Conservation (phyloP, 2,329 filamentous ascomycete genomes). For the Setomelanomma holmii region DNA sequence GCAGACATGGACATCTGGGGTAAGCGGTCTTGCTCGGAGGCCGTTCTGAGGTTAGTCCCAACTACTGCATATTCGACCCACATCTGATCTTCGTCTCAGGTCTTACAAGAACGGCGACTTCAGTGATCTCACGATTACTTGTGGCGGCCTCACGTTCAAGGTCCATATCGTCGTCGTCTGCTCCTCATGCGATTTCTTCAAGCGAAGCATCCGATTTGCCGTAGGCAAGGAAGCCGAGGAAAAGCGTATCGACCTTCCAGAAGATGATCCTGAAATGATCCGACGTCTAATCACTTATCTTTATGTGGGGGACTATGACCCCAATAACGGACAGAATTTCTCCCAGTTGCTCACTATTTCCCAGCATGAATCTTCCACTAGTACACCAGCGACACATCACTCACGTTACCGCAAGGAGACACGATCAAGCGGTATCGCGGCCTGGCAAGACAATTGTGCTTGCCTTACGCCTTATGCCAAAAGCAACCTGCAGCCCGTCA, state of each 20-base stretch:
- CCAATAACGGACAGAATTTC: background rate
- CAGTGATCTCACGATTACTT: constrained; percentile 26
- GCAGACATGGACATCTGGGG: background rate
- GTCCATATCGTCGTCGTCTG: constrained; percentile 25
- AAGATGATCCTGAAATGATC: constrained; percentile 28
- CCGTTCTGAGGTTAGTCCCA: constrained; percentile 3
- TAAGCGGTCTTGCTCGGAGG: background rate
- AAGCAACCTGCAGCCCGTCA: background rate
- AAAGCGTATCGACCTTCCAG: constrained; percentile 16
- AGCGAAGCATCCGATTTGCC: constrained; percentile 14
- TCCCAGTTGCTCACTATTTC: constrained; percentile 3
- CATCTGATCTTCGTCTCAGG: constrained; percentile 3
- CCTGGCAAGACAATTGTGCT: constrained; percentile 4
- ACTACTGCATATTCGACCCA: background rate
- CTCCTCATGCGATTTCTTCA: constrained; percentile 22
- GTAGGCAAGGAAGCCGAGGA: constrained; percentile 16
- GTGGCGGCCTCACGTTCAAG: constrained; percentile 14
- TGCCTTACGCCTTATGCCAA: constrained; percentile 10
- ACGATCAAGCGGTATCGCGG: background rate
- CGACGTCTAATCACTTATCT: constrained; percentile 24
- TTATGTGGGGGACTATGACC: constrained; percentile 29
- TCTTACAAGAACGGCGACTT: constrained; percentile 20
- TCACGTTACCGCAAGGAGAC: background rate
- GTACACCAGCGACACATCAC: constrained; percentile 3
- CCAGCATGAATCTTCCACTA: constrained; percentile 3